phyloP scores from a whole-genome alignment of 2,329 filamentous ascomycete genomes.

The Elsinoe batatas region DNA sequence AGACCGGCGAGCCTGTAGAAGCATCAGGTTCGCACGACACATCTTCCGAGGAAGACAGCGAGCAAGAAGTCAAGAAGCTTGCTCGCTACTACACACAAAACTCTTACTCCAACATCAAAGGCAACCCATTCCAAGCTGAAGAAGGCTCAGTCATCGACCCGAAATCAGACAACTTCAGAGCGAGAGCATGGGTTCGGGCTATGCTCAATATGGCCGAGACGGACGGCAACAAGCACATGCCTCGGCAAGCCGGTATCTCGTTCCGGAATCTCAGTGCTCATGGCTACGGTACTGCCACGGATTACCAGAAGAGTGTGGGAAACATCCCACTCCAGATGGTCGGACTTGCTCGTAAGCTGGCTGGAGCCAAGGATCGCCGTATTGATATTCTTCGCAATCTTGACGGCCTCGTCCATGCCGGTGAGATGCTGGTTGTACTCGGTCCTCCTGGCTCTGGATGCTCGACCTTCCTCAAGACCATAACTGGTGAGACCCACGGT shows the following conservation, averaged over 20 bases:
- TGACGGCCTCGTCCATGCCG: slow-evolving; percentile 58
- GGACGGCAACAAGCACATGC: slow-evolving; percentile 33
- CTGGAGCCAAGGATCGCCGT: slow-evolving; percentile 23
- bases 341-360: slow-evolving; percentile 28
- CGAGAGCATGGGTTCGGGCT: slow-evolving; percentile 40
- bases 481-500: slow-evolving; percentile 74
- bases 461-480: slow-evolving; percentile 74
- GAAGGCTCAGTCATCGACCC: slow-evolving; percentile 38
- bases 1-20: slow-evolving; percentile 12
- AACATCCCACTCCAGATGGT: slow-evolving; percentile 36
- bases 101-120: slow-evolving; percentile 30
- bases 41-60: slow-evolving; percentile 19
- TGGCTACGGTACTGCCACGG: slow-evolving; percentile 39
- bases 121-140: slow-evolving; percentile 32
- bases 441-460: slow-evolving; percentile 62
- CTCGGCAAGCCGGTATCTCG: slow-evolving; percentile 37
- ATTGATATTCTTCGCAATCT: slow-evolving; percentile 57
- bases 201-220: slow-evolving; percentile 38
- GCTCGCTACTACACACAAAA: slow-evolving; percentile 34
- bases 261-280: slow-evolving; percentile 40
- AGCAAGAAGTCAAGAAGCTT: slow-evolving; percentile 31
- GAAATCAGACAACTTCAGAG: slow-evolving; percentile 37
- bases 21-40: neutral
- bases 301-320: slow-evolving; percentile 43
- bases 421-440: slow-evolving; percentile 67